Evolutionary conservation across 1,139 yeast species (phyloP), one percentile per base, ranked within the genome.

Genomic region (Geotrichum carabidarum): DNA sequence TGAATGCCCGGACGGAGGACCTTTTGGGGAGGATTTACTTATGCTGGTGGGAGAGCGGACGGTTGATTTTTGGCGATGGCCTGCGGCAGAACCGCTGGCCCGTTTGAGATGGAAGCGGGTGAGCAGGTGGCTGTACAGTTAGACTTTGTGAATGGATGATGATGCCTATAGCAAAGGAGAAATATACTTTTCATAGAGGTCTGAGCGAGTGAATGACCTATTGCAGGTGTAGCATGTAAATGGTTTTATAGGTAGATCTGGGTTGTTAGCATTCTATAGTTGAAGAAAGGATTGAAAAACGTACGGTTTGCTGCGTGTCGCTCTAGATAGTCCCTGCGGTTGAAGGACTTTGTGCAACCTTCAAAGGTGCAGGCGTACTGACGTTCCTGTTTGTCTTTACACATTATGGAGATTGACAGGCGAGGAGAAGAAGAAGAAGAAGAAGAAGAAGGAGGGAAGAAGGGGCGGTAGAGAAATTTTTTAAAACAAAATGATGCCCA

Each of bases 291-390:
- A n/a, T 22, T n/a, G 18, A 14, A 27, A 8, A 31, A 59, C 66
- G 42, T 48, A 63, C 65, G 73, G 57, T 71, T 71, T 4, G 69
- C 69, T 14, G 72, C 62, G 57, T 71, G 74, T 15, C 74, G 63
- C 18, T 67, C 68, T 31, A 71, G 63, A 56, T 71, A 71, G 58
- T 71, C 74, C 11, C 70, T 62, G 32, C 74, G 64, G 56, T 70
- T 69, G 58, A 71, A 71, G 41, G 65, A 59, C 59, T 71, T 71
- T 37, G 63, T 62, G 59, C 74, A 70, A 17, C 73, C 73, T 5
- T 66, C 68, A 52, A 58, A 64, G 8, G 60, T 52, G 55, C 71
- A 68, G 18, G 56, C 55, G 58, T 63, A 68, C 51, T 43, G 55
- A 11, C 50, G 51, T 27, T 53, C 56, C 37, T 44, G 51, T 18